Evolutionary conservation across 1,139 yeast genomes (phyloP).

Genomic region (Suhomyces guaymorum): DNA sequence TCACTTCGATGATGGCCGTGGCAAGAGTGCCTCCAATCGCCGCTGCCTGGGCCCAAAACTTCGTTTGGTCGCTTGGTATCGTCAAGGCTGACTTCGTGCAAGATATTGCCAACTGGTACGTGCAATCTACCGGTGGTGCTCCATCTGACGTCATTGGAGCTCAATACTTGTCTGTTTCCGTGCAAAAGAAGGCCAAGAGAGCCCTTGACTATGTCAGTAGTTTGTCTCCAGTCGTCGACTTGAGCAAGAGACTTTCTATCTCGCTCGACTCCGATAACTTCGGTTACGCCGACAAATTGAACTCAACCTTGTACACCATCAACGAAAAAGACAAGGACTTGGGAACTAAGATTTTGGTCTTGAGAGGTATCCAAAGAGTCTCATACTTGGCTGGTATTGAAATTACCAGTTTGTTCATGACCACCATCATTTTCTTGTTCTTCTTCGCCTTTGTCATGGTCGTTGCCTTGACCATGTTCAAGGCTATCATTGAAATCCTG

Average conservation of each 20-base stretch:
- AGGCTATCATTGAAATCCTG: constrained; percentile 71
- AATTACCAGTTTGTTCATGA: constrained; percentile 79
- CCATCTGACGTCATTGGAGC: constrained; percentile 69
- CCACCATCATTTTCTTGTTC: constrained; percentile 80
- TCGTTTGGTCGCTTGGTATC: constrained; percentile 95
- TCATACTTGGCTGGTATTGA: constrained; percentile 84
- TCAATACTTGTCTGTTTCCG: constrained; percentile 69
- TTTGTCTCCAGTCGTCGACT: constrained; percentile 21
- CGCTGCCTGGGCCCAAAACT: constrained; percentile 97
- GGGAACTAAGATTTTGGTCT: constrained; percentile 67
- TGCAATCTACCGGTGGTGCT: constrained; percentile 92
- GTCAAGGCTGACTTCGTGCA: constrained; percentile 83
- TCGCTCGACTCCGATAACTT: constrained; percentile 42
- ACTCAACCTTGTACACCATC: constrained; percentile 64
- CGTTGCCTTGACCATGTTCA: constrained; percentile 64
- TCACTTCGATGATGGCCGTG: constrained; percentile 95
- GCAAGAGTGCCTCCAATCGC: constrained; percentile 93
- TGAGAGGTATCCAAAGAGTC: constrained; percentile 92
- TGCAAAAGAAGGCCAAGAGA: constrained; percentile 57
- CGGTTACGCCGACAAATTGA: constrained; percentile 50
- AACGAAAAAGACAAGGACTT: constrained; percentile 61
- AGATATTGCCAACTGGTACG: constrained; percentile 86
- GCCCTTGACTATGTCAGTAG: constrained; percentile 20
- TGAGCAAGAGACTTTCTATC: constrained; percentile 34
- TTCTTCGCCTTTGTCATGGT: constrained; percentile 76